Evolutionary conservation across 257 asterid genomes (phyloP).

Genomic region (Solanum commersonii): DNA sequence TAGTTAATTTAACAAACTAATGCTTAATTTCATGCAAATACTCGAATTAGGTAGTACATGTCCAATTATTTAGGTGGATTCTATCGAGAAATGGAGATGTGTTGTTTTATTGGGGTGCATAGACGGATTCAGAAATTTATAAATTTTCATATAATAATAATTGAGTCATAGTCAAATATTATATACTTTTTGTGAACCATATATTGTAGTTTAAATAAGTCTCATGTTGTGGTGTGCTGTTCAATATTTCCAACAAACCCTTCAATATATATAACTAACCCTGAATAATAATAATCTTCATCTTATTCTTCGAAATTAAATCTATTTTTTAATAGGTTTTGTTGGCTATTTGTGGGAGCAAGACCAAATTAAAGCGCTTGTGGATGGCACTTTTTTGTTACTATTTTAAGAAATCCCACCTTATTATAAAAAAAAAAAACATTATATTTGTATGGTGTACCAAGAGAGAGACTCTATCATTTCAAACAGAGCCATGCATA

Average conservation of each 20-base stretch:
- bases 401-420: slow-evolving; percentile 27
- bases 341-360: slow-evolving; percentile 11
- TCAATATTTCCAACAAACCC: slow-evolving; percentile 36
- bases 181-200: background rate
- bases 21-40: background rate
- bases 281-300: background rate
- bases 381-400: slow-evolving; percentile 19
- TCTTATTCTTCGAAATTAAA: background rate
- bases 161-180: background rate
- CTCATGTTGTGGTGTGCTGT: slow-evolving; percentile 18
- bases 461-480: background rate
- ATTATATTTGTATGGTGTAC: background rate
- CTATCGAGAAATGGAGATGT: slow-evolving; percentile 1
- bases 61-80: slow-evolving; percentile 7
- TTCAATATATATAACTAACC: slow-evolving; percentile 10
- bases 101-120: background rate
- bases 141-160: too few relatives aligned
- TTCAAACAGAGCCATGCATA: slow-evolving; percentile 7
- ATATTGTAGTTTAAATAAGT: background rate
- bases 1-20: background rate
- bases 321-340: background rate
- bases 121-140: too few relatives aligned
- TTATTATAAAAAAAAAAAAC: background rate
- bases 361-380: slow-evolving; percentile 10
- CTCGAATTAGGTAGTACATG: slow-evolving; percentile 7